These are phyloP conservation scores for Boletellus emodensis DNA, from an alignment of 768 basidiomycete genomes.

Conservation along the genomic window DNA sequence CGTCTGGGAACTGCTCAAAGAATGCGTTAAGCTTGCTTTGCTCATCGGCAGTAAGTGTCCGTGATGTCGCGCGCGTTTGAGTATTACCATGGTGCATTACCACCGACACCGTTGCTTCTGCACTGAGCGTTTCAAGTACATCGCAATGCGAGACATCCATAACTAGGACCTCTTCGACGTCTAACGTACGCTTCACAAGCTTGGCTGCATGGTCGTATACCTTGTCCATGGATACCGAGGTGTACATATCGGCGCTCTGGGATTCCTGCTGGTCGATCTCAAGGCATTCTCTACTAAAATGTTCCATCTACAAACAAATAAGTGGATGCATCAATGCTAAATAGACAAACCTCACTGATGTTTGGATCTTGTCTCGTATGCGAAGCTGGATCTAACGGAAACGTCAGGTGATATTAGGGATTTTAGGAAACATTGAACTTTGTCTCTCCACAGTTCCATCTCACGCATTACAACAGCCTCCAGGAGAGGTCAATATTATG, in stretches of 20 bases:
- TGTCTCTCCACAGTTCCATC: conserved; percentile 94
- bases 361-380: conserved; percentile 88
- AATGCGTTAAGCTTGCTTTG: conserved; percentile 73
- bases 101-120: conserved; percentile 62
- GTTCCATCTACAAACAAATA: conserved; percentile 66
- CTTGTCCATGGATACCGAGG: conserved; percentile 64
- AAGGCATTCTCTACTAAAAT: conserved; percentile 91
- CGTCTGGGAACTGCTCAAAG: conserved; percentile 77
- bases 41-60: conserved; percentile 63
- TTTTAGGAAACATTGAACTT: conserved; percentile 41
- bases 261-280: conserved; percentile 67
- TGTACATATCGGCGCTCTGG: conserved; percentile 20
- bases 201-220: conserved; percentile 90
- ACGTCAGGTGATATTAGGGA: background rate
- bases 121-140: conserved; percentile 64
- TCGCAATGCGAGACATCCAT: conserved; percentile 93
- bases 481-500: conserved; percentile 2
- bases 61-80: conserved; percentile 46
- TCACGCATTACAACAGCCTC: conserved; percentile 88
- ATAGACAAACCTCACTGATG: conserved; percentile 50
- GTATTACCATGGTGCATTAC: conserved; percentile 68
- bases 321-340: background rate
- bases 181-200: conserved; percentile 84
- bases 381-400: conserved; percentile 72
- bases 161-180: conserved; percentile 88